phyloP scores from a whole-genome alignment of 129 eudicot species.

The Helianthus tuberosus region DNA sequence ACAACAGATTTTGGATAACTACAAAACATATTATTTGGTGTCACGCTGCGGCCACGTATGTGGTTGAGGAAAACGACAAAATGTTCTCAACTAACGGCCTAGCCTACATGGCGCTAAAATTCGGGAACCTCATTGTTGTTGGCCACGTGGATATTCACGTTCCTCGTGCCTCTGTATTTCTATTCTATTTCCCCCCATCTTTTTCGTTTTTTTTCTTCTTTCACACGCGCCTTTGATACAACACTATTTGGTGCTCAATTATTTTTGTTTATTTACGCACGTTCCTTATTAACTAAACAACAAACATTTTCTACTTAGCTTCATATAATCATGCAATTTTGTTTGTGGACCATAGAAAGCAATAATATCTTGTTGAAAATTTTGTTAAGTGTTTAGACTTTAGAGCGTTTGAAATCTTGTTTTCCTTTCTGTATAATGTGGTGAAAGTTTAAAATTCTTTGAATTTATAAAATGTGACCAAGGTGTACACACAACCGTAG shows the following conservation, averaged over 20 bases:
- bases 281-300: not conserved
- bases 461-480: no score
- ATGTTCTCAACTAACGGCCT: slow-evolving; percentile 28
- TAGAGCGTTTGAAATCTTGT: no score
- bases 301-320: not conserved
- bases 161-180: slow-evolving; percentile 26
- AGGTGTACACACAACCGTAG: no score
- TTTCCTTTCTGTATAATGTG: no score
- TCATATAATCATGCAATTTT: no score
- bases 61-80: slow-evolving; percentile 25
- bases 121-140: slow-evolving; percentile 23
- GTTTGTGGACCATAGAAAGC: no score
- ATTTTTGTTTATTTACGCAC: not conserved
- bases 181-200: slow-evolving; percentile 7
- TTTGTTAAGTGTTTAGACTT: no score
- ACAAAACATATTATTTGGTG: slow-evolving; percentile 37
- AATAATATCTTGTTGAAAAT: no score
- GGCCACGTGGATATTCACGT: slow-evolving; percentile 34
- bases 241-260: slow-evolving; percentile 20
- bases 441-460: no score
- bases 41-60: slow-evolving; percentile 41
- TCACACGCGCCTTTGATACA: slow-evolving; percentile 7
- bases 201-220: not conserved
- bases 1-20: slow-evolving; percentile 39
- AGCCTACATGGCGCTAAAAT: slow-evolving; percentile 37